Conservation (phyloP, 179 eudicot genomes). For the Dionaea muscipula region DNA sequence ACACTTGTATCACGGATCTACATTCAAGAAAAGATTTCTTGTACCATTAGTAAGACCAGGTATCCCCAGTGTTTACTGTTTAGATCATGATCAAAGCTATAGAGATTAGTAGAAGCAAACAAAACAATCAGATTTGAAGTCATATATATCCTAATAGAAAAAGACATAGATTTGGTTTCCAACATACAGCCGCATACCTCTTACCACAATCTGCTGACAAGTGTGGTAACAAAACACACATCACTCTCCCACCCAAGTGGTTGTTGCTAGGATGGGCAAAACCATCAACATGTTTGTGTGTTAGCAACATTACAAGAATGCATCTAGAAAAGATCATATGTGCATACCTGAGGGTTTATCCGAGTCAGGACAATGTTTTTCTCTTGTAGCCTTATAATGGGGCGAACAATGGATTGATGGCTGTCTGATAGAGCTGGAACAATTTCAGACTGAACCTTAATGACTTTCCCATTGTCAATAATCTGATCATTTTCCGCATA, state of each 20-base stretch:
- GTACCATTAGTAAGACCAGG: background rate
- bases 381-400: constrained; percentile 60
- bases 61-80: too few relatives aligned
- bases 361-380: constrained; percentile 69
- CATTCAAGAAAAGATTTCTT: constrained; percentile 2
- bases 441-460: constrained; percentile 69
- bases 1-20: constrained; percentile 96
- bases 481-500: constrained; percentile 97
- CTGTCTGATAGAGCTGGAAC: constrained; percentile 75
- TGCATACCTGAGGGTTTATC: constrained; percentile 69
- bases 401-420: constrained; percentile 70
- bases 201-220: too few relatives aligned
- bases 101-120: too few relatives aligned
- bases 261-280: too few relatives aligned
- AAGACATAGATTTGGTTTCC: too few relatives aligned
- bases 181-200: too few relatives aligned
- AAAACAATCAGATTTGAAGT: too few relatives aligned
- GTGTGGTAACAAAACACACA: too few relatives aligned
- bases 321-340: background rate
- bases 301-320: background rate
- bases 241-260: too few relatives aligned
- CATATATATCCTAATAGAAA: too few relatives aligned
- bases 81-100: too few relatives aligned
- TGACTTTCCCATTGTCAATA: constrained; percentile 65
- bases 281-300: background rate